phyloP scores from a whole-genome alignment of 129 eudicot species.

The Cynara cardunculus region DNA sequence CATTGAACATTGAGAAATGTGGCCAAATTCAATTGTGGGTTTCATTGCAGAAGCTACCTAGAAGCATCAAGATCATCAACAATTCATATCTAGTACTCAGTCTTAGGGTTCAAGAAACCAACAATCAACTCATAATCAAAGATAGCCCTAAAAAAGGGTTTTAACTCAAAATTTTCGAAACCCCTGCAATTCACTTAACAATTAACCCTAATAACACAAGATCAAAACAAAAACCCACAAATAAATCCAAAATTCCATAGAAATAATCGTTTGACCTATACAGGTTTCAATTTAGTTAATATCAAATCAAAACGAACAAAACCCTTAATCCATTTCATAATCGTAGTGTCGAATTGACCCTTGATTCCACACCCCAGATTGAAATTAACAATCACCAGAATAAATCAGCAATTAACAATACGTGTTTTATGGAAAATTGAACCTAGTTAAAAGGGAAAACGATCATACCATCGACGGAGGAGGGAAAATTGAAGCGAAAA shows the following conservation, averaged over 20 bases:
- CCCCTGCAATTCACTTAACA: slow-evolving; percentile 10
- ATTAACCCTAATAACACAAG: slow-evolving; percentile 8
- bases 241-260: background rate
- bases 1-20: background rate
- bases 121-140: background rate
- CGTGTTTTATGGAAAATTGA: background rate
- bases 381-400: background rate
- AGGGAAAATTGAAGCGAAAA: slow-evolving; percentile 53
- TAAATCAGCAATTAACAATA: background rate
- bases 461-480: slow-evolving; percentile 39
- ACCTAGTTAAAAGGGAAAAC: background rate
- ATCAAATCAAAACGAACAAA: background rate
- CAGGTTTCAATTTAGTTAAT: background rate
- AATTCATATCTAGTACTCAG: background rate
- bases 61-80: background rate
- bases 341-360: background rate
- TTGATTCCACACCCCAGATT: background rate
- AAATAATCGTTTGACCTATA: background rate
- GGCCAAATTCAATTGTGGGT: background rate
- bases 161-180: background rate
- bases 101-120: slow-evolving; percentile 17
- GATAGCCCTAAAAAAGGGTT: background rate
- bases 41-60: background rate
- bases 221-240: background rate
- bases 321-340: background rate